phyloP scores from a whole-genome alignment of 73 alveolate genomes.

The Blepharisma japonicum region DNA sequence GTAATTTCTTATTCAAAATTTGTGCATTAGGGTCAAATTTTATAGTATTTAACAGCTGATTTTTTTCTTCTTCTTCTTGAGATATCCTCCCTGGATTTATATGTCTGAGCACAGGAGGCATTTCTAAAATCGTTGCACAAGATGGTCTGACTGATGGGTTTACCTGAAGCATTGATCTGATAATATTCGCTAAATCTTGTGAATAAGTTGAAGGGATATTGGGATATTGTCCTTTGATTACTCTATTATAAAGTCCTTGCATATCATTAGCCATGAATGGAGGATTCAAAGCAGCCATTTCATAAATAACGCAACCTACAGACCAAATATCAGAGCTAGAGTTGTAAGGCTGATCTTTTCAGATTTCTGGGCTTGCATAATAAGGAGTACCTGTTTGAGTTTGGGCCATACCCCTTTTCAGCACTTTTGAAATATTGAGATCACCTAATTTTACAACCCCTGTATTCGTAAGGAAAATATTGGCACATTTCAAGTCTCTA shows the following conservation, averaged over 20 bases:
- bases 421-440: slow-evolving; percentile 88
- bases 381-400: slow-evolving; percentile 84
- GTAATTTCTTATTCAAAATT: slow-evolving; percentile 3
- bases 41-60: background rate
- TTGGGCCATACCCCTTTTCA: slow-evolving; percentile 62
- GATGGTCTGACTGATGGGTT: slow-evolving; percentile 26
- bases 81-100: background rate
- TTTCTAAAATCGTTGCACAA: background rate
- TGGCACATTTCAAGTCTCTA: slow-evolving; percentile 94
- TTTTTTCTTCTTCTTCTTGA: background rate
- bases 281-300: slow-evolving; percentile 74
- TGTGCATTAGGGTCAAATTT: slow-evolving; percentile 13
- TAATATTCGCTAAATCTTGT: slow-evolving; percentile 49
- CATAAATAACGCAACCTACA: slow-evolving; percentile 84
- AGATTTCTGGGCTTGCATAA: slow-evolving; percentile 87
- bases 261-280: slow-evolving; percentile 81
- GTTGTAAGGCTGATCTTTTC: slow-evolving; percentile 77
- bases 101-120: background rate
- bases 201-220: slow-evolving; percentile 70
- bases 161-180: slow-evolving; percentile 26
- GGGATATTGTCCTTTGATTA: slow-evolving; percentile 68
- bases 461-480: slow-evolving; percentile 79
- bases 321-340: slow-evolving; percentile 85
- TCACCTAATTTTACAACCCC: slow-evolving; percentile 84
- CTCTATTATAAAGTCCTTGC: slow-evolving; percentile 62